Evolutionary conservation across 2,329 filamentous ascomycete species (phyloP).

Genomic region (Ceratocystis papillata): DNA sequence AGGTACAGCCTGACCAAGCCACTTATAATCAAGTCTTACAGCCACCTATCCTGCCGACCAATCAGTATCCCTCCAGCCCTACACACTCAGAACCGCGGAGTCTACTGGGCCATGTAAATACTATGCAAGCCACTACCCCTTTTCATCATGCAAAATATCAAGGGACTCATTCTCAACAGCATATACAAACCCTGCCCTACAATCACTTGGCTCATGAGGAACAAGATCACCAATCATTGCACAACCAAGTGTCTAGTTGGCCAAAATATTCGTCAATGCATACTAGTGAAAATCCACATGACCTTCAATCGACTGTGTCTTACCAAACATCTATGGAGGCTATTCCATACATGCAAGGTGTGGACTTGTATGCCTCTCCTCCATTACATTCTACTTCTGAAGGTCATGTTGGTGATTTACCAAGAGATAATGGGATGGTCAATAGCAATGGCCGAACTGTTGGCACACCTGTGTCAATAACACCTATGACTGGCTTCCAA

Average conservation of each 20-base stretch:
- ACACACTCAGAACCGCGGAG: neutral
- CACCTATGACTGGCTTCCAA: neutral
- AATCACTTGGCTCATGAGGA: neutral
- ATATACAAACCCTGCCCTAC: neutral
- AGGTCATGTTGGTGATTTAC: neutral
- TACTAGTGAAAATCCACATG: neutral
- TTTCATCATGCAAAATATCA: neutral
- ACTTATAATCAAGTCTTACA: neutral
- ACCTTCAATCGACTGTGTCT: neutral
- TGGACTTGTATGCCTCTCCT: neutral
- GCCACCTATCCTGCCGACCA: neutral
- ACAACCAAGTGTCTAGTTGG: neutral
- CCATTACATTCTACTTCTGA: neutral
- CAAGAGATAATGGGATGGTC: neutral
- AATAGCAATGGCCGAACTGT: neutral
- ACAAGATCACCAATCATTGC: neutral
- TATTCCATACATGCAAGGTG: neutral
- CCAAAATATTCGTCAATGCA: constrained; percentile 6
- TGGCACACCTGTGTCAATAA: neutral
- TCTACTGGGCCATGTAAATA: neutral
- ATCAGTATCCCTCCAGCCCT: neutral
- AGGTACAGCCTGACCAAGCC: neutral
- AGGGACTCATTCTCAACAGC: neutral
- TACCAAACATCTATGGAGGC: neutral
- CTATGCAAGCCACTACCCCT: neutral